Conservation (phyloP, 78 protist species). For the Acrasis kona region DNA sequence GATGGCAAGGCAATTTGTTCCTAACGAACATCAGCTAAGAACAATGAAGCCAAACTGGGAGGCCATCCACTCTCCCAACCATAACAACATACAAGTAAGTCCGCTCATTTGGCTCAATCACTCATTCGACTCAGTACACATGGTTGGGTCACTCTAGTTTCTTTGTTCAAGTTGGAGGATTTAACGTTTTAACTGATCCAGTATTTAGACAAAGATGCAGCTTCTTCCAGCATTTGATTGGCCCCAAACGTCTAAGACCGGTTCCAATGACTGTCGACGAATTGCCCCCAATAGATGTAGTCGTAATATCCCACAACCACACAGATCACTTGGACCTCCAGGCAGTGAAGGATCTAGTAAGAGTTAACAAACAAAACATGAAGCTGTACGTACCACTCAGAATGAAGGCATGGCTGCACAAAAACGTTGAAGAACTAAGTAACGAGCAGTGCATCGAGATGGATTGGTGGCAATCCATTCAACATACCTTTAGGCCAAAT, state of each 20-base stretch:
- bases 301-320: slow-evolving; percentile 21
- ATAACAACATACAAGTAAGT: too few species aligned
- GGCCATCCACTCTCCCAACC: too few species aligned
- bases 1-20: too few species aligned
- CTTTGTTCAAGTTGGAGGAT: slow-evolving; percentile 1
- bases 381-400: background rate
- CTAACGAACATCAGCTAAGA: too few species aligned
- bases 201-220: slow-evolving; percentile 11
- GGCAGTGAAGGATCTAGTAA: background rate
- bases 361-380: background rate
- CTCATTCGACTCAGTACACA: too few species aligned
- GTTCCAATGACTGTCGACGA: background rate
- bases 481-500: too few species aligned
- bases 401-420: background rate
- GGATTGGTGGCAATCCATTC: slow-evolving; percentile 8
- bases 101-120: too few species aligned
- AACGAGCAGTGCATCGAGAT: background rate
- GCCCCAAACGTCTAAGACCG: background rate
- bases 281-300: slow-evolving; percentile 2
- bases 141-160: slow-evolving; percentile 3
- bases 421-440: too few species aligned
- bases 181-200: slow-evolving; percentile 7
- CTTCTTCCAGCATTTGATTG: background rate
- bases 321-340: slow-evolving; percentile 19
- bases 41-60: too few species aligned